Percentiles rank a stretch among this genome's conserved stretches.
Evolutionary conservation across 108 stramenopile genomes (phyloP).

Genomic region (Nitzschia palea): DNA sequence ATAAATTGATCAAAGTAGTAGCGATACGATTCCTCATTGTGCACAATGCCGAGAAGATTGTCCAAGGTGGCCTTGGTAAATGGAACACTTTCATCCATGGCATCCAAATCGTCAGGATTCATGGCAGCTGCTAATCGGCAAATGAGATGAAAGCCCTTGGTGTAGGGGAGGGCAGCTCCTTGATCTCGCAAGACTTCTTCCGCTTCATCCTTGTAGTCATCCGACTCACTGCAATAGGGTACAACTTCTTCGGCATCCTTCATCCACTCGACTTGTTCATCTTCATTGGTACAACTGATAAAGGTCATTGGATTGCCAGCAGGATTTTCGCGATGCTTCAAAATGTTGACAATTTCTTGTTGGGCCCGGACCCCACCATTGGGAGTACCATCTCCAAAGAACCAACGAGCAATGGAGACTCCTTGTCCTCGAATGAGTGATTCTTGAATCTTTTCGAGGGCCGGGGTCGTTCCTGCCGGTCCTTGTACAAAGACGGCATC

Average conservation of each 20-base stretch:
- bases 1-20: slow-evolving; percentile 47
- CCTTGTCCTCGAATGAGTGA: slow-evolving; percentile 35
- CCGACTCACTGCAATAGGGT: slow-evolving; percentile 44
- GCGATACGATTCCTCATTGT: slow-evolving; percentile 31
- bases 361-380: slow-evolving; percentile 47
- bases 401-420: slow-evolving; percentile 41
- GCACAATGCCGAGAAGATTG: slow-evolving; percentile 42
- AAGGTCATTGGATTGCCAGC: slow-evolving; percentile 51
- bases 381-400: slow-evolving; percentile 55
- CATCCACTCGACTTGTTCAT: slow-evolving; percentile 58
- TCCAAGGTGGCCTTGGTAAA: slow-evolving; percentile 49
- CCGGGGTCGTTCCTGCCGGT: slow-evolving; percentile 48
- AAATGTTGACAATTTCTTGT: slow-evolving; percentile 37
- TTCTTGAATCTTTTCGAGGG: slow-evolving; percentile 45
- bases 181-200: slow-evolving; percentile 48
- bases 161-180: slow-evolving; percentile 48
- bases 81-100: slow-evolving; percentile 53
- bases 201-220: slow-evolving; percentile 43
- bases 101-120: slow-evolving; percentile 59
- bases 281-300: slow-evolving; percentile 51
- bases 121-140: slow-evolving; percentile 38
- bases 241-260: slow-evolving; percentile 51
- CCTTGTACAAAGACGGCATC: slow-evolving; percentile 33
- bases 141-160: slow-evolving; percentile 47
- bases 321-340: slow-evolving; percentile 42